phyloP scores from a whole-genome alignment of 2,329 filamentous ascomycete species.

The Arthroderma uncinatum region DNA sequence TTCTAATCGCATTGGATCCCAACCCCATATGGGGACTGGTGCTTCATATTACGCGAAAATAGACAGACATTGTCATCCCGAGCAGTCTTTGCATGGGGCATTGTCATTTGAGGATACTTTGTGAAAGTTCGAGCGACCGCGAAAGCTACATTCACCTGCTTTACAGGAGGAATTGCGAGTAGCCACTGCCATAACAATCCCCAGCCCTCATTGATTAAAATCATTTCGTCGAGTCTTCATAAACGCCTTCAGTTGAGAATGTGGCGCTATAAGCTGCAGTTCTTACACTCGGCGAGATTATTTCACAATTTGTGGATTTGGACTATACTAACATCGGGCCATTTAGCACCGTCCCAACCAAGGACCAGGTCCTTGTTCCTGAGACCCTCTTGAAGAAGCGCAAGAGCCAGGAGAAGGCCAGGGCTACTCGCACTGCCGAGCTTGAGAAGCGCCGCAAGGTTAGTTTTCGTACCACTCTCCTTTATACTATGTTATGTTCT shows the following conservation, averaged over 20 bases:
- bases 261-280: slow-evolving; percentile 79
- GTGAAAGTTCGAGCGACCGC: slow-evolving; percentile 16
- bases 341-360: slow-evolving; percentile 75
- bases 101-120: slow-evolving; percentile 61
- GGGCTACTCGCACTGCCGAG: slow-evolving; percentile 72
- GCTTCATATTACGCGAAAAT: slow-evolving; percentile 22
- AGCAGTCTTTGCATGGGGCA: slow-evolving; percentile 46
- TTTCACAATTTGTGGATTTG: slow-evolving; percentile 56
- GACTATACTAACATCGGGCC: slow-evolving; percentile 59
- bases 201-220: slow-evolving; percentile 64
- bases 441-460: slow-evolving; percentile 85
- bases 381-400: slow-evolving; percentile 99
- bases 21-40: slow-evolving; percentile 12
- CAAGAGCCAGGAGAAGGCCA: slow-evolving; percentile 99
- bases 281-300: slow-evolving; percentile 73
- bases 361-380: slow-evolving; percentile 92
- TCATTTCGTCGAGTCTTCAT: slow-evolving; percentile 64
- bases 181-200: slow-evolving; percentile 16
- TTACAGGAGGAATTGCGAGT: slow-evolving; percentile 15
- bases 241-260: slow-evolving; percentile 65
- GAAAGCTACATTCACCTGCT: slow-evolving; percentile 10
- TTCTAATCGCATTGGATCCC: slow-evolving; percentile 26
- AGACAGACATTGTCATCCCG: slow-evolving; percentile 44
- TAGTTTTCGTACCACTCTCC: slow-evolving; percentile 34
- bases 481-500: slow-evolving; percentile 1